Percentiles rank a stretch among this genome's conserved stretches.
These are phyloP conservation scores for Gossypium rotundifolium DNA, from an alignment of 345 rosid genomes.

Conservation along the genomic window DNA sequence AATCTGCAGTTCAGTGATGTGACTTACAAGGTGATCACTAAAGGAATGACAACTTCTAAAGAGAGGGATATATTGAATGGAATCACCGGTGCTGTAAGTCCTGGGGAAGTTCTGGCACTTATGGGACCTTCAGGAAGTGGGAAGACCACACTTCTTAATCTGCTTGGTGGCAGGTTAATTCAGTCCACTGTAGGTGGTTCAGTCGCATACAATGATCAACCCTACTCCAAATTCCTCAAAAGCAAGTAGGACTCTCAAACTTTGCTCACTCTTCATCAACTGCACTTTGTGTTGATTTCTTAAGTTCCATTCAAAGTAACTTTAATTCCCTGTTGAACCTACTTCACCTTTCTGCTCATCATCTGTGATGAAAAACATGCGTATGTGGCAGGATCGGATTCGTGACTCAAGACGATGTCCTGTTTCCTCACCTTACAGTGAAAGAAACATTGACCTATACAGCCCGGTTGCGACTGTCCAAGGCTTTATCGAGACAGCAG, in stretches of 20 bases:
- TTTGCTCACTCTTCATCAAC: not conserved
- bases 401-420: conserved; percentile 93
- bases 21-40: conserved; percentile 65
- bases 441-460: conserved; percentile 85
- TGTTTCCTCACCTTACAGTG: conserved; percentile 95
- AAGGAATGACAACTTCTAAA: conserved; percentile 42
- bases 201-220: conserved; percentile 70
- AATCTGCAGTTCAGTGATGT: conserved; percentile 74
- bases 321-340: too few species aligned
- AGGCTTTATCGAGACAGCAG: conserved; percentile 54
- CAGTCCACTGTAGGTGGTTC: conserved; percentile 52
- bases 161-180: conserved; percentile 69
- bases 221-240: conserved; percentile 75
- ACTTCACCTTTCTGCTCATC: too few species aligned
- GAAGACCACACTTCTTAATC: conserved; percentile 75
- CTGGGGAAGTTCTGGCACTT: conserved; percentile 92
- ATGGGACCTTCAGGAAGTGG: conserved; percentile 99
- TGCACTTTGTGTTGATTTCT: not conserved
- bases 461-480: conserved; percentile 73
- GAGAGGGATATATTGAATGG: conserved; percentile 80
- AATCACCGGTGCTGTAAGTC: conserved; percentile 66
- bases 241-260: conserved; percentile 49
- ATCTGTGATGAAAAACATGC: too few species aligned
- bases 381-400: conserved; percentile 74
- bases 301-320: not conserved